Percentiles rank a stretch among this genome's conserved stretches.
Evolutionary conservation across 345 rosid species (phyloP).

Genomic region (Camelina sativa): DNA sequence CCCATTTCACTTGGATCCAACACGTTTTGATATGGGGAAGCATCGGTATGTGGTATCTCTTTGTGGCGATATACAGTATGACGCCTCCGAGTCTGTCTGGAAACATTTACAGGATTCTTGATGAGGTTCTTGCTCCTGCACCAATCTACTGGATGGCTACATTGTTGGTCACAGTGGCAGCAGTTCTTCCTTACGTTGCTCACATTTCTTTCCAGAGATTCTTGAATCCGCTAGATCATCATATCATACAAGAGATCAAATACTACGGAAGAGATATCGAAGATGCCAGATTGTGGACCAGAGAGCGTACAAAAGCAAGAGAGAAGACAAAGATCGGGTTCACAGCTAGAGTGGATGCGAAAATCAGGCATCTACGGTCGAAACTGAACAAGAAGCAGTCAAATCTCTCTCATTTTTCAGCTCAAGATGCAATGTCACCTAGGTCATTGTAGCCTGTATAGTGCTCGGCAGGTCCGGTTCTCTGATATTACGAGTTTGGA

Average conservation of each 20-base stretch:
- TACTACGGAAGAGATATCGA: slow-evolving; percentile 74
- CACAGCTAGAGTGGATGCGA: slow-evolving; percentile 91
- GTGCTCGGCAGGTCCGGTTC: slow-evolving; percentile 16
- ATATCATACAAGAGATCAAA: slow-evolving; percentile 93
- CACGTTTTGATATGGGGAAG: slow-evolving; percentile 92
- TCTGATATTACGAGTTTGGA: slow-evolving; percentile 29
- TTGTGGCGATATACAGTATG: slow-evolving; percentile 72
- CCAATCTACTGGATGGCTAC: slow-evolving; percentile 77
- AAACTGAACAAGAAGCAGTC: slow-evolving; percentile 71
- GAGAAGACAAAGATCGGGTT: slow-evolving; percentile 96
- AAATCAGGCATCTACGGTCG: slow-evolving; percentile 76
- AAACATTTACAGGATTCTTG: slow-evolving; percentile 66
- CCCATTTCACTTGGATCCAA: slow-evolving; percentile 98
- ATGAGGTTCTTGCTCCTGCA: slow-evolving; percentile 84
- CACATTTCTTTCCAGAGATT: slow-evolving; percentile 79
- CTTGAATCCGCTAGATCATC: slow-evolving; percentile 89
- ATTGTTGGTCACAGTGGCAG: slow-evolving; percentile 63
- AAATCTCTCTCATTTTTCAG: slow-evolving; percentile 40
- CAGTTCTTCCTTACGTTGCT: slow-evolving; percentile 67
- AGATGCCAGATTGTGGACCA: slow-evolving; percentile 80
- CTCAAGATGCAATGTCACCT: slow-evolving; percentile 50
- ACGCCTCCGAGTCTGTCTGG: slow-evolving; percentile 61
- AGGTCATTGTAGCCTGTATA: slow-evolving; percentile 43
- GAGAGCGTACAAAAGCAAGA: slow-evolving; percentile 89
- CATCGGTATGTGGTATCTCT: slow-evolving; percentile 78